These are phyloP conservation scores for Andrographis paniculata DNA, from an alignment of 305 asterid species.

Conservation along the genomic window DNA sequence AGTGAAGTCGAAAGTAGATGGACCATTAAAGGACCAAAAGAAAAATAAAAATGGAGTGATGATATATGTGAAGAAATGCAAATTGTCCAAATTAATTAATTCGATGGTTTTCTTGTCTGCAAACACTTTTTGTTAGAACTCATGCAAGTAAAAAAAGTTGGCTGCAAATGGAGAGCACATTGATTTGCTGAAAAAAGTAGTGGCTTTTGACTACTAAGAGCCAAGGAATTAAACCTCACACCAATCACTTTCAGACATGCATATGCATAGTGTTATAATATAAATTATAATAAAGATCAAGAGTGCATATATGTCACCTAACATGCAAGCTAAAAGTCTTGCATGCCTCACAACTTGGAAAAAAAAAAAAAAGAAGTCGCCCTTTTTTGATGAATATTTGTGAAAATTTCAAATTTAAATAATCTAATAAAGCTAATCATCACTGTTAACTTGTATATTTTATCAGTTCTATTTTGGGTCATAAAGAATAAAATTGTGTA, in stretches of 20 bases:
- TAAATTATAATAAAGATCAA: no score
- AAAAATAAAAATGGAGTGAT: no score
- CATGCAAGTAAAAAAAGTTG: slow-evolving; percentile 16
- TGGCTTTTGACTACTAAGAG: slow-evolving; percentile 22
- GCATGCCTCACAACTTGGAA: slow-evolving; percentile 20
- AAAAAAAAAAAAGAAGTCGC: slow-evolving; percentile 5
- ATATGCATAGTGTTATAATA: no score
- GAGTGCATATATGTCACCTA: slow-evolving; percentile 19
- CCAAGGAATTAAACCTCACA: slow-evolving; percentile 9
- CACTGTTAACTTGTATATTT: no score
- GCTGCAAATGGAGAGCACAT: slow-evolving; percentile 5
- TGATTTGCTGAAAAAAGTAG: slow-evolving; percentile 12
- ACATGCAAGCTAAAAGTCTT: slow-evolving; percentile 21
- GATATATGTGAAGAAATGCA: background rate
- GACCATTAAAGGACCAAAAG: no score
- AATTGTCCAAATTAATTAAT: background rate
- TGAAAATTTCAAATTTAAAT: no score
- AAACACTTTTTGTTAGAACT: slow-evolving; percentile 3
- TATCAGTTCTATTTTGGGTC: no score
- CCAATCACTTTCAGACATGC: slow-evolving; percentile 4
- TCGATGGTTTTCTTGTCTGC: background rate
- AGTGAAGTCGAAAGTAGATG: no score
- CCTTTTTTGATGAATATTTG: no score
- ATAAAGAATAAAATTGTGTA: no score
- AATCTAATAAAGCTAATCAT: no score